These are phyloP conservation scores for Punctularia strigosozonata DNA, from an alignment of 768 basidiomycete genomes.

Conservation along the genomic window DNA sequence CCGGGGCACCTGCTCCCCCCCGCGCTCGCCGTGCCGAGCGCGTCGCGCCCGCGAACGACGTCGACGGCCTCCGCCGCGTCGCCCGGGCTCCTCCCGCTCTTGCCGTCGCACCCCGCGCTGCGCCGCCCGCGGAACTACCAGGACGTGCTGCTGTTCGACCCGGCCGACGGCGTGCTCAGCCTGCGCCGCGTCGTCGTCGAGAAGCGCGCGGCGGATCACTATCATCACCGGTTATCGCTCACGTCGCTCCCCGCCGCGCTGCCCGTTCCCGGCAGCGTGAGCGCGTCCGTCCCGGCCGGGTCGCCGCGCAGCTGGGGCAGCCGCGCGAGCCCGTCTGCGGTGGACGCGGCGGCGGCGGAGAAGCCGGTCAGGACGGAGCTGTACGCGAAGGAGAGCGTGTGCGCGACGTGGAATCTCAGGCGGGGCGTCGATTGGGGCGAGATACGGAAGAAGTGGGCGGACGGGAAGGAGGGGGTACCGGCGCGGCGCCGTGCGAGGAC, in stretches of 20 bases:
- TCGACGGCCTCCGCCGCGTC: slow-evolving; percentile 18
- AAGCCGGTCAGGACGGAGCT: slow-evolving; percentile 22
- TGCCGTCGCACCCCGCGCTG: slow-evolving; percentile 14
- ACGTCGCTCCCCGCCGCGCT: slow-evolving; percentile 15
- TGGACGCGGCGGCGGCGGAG: slow-evolving; percentile 23
- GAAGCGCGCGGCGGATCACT: slow-evolving; percentile 14
- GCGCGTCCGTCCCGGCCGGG: slow-evolving; percentile 49
- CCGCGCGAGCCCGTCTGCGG: slow-evolving; percentile 22
- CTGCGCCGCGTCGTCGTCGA: slow-evolving; percentile 44
- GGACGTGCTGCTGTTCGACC: slow-evolving; percentile 61
- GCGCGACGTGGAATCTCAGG: slow-evolving; percentile 59
- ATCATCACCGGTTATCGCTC: no score
- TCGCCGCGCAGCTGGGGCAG: slow-evolving; percentile 19
- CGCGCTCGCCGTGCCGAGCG: no score
- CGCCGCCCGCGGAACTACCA: slow-evolving; percentile 37
- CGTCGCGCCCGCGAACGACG: slow-evolving; percentile 15
- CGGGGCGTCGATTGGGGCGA: slow-evolving; percentile 37
- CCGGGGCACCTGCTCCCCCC: slow-evolving; percentile 30
- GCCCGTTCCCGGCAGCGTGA: slow-evolving; percentile 30
- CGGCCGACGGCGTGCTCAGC: slow-evolving; percentile 39
- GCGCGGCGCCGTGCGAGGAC: slow-evolving; percentile 1
- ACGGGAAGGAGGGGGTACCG: slow-evolving; percentile 1
- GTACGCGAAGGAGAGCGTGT: slow-evolving; percentile 24
- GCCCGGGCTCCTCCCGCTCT: slow-evolving; percentile 13
- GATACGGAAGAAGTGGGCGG: slow-evolving; percentile 32